Conservation (phyloP, 257 asterid species). For the Fraxinus quadrangulata region DNA sequence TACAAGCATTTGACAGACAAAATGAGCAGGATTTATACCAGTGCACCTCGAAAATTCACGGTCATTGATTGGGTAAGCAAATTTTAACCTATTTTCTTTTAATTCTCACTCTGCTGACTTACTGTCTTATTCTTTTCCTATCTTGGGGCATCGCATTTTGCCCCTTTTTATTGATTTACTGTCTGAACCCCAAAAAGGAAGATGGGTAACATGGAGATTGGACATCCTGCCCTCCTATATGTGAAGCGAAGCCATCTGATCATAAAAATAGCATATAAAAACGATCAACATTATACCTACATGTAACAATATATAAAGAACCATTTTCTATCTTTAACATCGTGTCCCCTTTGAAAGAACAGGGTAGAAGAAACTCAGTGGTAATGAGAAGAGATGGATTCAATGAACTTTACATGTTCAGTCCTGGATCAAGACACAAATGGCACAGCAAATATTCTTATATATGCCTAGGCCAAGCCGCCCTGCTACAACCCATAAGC, state of each 20-base stretch:
- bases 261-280: not conserved
- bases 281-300: not conserved
- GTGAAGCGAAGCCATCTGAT: not conserved
- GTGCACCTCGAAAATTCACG: conserved; percentile 61
- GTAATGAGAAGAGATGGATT: conserved; percentile 57
- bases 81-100: not conserved
- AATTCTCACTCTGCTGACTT: not conserved
- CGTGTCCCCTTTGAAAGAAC: conserved; percentile 20
- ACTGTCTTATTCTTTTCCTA: not conserved
- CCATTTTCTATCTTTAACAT: not conserved
- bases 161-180: not conserved
- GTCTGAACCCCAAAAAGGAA: not conserved
- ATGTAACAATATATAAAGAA: not conserved
- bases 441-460: conserved; percentile 59
- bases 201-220: not conserved
- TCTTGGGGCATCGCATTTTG: not conserved
- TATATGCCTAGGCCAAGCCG: conserved; percentile 68
- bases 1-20: conserved; percentile 64
- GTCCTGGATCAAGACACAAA: conserved; percentile 79
- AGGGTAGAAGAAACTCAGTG: conserved; percentile 84
- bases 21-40: conserved; percentile 65
- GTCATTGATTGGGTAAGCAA: conserved; percentile 68
- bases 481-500: conserved; percentile 61
- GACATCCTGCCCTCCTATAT: not conserved
- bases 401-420: conserved; percentile 65